These are phyloP conservation scores for Cymbopogon flexuosus DNA, from an alignment of 202 grass and related monocot species.

Conservation along the genomic window DNA sequence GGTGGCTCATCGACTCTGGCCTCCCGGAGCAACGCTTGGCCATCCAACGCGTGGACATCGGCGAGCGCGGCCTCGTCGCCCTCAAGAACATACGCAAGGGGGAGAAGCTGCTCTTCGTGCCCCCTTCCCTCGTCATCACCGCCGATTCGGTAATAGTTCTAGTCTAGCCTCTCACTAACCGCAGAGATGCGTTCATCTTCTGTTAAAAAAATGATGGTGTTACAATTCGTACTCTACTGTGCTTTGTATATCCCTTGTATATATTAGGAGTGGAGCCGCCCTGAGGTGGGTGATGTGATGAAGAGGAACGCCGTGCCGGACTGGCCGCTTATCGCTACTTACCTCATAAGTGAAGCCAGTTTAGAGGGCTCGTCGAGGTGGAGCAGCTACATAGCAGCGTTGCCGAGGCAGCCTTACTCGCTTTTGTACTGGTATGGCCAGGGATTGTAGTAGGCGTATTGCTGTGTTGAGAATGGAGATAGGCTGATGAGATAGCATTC, in stretches of 20 bases:
- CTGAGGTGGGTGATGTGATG: constrained; percentile 65
- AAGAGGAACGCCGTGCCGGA: constrained; percentile 76
- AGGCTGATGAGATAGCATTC: constrained; percentile 31
- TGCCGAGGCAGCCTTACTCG: constrained; percentile 95
- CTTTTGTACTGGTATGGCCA: constrained; percentile 80
- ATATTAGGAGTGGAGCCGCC: constrained; percentile 61
- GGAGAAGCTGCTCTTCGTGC: constrained; percentile 97
- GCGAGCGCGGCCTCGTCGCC: constrained; percentile 84
- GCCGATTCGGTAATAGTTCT: constrained; percentile 52
- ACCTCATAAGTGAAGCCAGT: constrained; percentile 92
- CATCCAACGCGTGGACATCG: constrained; percentile 64
- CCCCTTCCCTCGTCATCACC: constrained; percentile 75
- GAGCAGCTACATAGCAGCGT: constrained; percentile 78
- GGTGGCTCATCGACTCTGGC: constrained; percentile 71
- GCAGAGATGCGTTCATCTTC: not conserved
- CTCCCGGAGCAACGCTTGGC: constrained; percentile 69
- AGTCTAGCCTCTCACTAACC: not conserved
- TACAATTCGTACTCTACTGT: constrained; percentile 14
- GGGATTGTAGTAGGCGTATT: not conserved
- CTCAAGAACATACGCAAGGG: constrained; percentile 85
- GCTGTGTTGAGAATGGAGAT: not conserved
- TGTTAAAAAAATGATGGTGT: not conserved
- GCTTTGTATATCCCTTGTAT: not conserved
- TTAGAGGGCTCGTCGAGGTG: constrained; percentile 61
- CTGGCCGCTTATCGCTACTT: constrained; percentile 85